Base-by-base conservation (phyloP, 352 stramenopile species). In the Pythium graminicola region DNA sequence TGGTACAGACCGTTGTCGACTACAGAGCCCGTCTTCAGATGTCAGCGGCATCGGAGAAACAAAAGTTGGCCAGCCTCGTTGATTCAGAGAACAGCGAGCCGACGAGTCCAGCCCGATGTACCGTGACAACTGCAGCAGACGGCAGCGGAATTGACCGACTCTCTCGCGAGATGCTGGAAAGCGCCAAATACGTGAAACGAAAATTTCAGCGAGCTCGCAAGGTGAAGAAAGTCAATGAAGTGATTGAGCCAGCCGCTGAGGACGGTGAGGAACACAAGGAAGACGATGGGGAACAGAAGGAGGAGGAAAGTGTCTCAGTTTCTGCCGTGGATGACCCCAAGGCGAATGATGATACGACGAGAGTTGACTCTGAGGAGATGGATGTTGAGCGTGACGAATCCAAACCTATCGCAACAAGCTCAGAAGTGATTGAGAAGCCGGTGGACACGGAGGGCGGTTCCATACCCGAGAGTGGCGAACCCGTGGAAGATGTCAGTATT, bases 1-100 rank as follows among this genome's bases (percentile, higher is more conserved):
- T 80, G 26, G 50, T 90, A 43, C 76, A 88, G 63, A 62, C 71
- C 13, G 76, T 88, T 36, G 75, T 90, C 9, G 80, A 90, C 54
- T 83, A 81, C 16, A 75, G 80, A 36, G 70, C 77, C 14, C 76
- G 80, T 16, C 68, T 90, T 5, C 73, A 87, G 52, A 86, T 90
- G 71, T 80, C 77, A 10, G 75, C 66, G 14, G 69, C 51, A 22
- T 81, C 86, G 14, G 80, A 90, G 41, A 90, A 86, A 51, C 71
- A 78, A 26, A 88, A 86, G 35, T 43, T 90, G 0, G 33, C 20
- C 10, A 24, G 38, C 2, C 50, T 67, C 6, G 35, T 62, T n/a
- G 60, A 67, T 20, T 38, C 59, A 1, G 53, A 53, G 17, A 17
- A 4, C 23, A 42, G 14, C n/a, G 22, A 23, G 24, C 14, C 50